phyloP scores from a whole-genome alignment of 2,329 filamentous ascomycete genomes.

The Fusarium compactum region DNA sequence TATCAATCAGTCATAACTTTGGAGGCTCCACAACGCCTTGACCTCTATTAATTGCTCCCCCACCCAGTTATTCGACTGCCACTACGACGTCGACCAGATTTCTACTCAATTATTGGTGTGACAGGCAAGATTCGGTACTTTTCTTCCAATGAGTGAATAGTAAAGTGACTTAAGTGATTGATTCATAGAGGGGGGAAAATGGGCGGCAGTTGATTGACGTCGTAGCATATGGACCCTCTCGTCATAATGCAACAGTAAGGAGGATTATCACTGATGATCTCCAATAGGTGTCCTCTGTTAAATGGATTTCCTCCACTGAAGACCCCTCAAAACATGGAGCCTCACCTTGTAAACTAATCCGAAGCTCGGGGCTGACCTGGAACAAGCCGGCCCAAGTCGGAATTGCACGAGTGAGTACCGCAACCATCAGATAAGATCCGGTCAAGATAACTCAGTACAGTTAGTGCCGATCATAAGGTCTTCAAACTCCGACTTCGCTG shows the following conservation, averaged over 20 bases:
- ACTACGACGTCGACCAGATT: slow-evolving; percentile 7
- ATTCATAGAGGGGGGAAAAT: too few relatives aligned
- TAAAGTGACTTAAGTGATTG: neutral
- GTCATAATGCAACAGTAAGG: slow-evolving; percentile 25
- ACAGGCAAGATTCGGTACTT: neutral
- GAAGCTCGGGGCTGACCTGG: slow-evolving; percentile 27
- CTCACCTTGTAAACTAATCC: slow-evolving; percentile 10
- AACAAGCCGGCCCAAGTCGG: slow-evolving; percentile 38
- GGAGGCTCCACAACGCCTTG: slow-evolving; percentile 25
- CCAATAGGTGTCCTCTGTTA: slow-evolving; percentile 6
- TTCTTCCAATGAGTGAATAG: neutral
- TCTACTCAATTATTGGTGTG: neutral
- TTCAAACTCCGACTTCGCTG: slow-evolving; percentile 44
- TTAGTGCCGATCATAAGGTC: slow-evolving; percentile 25
- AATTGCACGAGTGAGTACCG: slow-evolving; percentile 30
- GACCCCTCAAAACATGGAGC: slow-evolving; percentile 24
- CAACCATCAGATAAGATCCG: slow-evolving; percentile 30
- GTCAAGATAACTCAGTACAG: slow-evolving; percentile 18
- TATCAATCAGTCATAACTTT: slow-evolving; percentile 31
- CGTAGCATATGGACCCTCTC: slow-evolving; percentile 4
- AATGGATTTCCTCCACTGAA: slow-evolving; percentile 22
- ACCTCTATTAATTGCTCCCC: slow-evolving; percentile 6
- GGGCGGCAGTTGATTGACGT: slow-evolving; percentile 23
- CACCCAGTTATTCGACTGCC: slow-evolving; percentile 1
- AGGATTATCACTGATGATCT: slow-evolving; percentile 19